Percentiles rank a stretch among this genome's conserved stretches.
These are phyloP conservation scores for Colletotrichum melonis DNA, from an alignment of 2,329 filamentous ascomycete species.

Conservation along the genomic window DNA sequence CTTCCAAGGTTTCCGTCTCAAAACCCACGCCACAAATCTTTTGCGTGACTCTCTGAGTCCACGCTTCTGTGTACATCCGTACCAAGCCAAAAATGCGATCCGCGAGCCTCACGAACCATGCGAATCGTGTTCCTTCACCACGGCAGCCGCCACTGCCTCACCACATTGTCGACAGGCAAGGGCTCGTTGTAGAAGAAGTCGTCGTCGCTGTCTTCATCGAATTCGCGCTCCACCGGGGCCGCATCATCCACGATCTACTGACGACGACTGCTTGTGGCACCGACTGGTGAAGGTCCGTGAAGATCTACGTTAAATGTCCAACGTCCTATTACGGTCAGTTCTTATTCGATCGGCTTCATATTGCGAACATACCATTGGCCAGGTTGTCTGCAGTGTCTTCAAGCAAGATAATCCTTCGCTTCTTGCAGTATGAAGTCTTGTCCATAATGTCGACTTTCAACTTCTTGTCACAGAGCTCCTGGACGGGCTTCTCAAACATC, in stretches of 20 bases:
- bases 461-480: slow-evolving; percentile 85
- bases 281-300: slow-evolving; percentile 32
- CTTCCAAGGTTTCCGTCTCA: not conserved
- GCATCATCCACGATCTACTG: slow-evolving; percentile 25
- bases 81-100: not conserved
- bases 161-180: too few species aligned
- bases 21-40: not conserved
- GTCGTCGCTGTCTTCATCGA: not conserved
- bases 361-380: slow-evolving; percentile 73
- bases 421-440: slow-evolving; percentile 97
- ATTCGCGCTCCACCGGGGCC: not conserved
- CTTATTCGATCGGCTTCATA: slow-evolving; percentile 46
- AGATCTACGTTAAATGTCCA: slow-evolving; percentile 59
- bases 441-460: slow-evolving; percentile 98
- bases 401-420: slow-evolving; percentile 87
- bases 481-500: slow-evolving; percentile 98
- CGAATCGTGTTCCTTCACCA: too few species aligned
- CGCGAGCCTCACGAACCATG: not conserved
- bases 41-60: not conserved
- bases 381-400: slow-evolving; percentile 95
- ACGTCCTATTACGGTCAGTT: slow-evolving; percentile 50
- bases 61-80: not conserved
- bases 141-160: too few species aligned
- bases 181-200: too few species aligned
- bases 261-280: slow-evolving; percentile 41